Percentiles rank a stretch among this genome's conserved stretches.
These are phyloP conservation scores for Aspergillus sclerotiicarbonarius DNA, from an alignment of 495 filamentous ascomycete genomes.

Conservation along the genomic window DNA sequence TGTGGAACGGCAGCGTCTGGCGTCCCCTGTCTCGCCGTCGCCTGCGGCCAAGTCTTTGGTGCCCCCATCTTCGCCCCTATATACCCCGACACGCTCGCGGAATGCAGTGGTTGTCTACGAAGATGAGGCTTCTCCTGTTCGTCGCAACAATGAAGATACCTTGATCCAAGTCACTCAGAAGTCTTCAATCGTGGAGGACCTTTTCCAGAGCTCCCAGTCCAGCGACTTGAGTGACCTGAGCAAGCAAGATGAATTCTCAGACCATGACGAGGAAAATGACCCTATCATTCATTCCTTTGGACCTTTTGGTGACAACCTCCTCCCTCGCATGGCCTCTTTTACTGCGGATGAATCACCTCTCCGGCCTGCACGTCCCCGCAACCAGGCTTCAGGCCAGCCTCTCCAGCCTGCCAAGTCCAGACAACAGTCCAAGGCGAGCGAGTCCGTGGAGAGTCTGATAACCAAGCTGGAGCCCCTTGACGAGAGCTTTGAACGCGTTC, in stretches of 20 bases:
- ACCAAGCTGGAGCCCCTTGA: constrained; percentile 35
- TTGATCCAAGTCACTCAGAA: constrained; percentile 20
- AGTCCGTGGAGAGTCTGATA: constrained; percentile 25
- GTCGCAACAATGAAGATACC: constrained; percentile 28
- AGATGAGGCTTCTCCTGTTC: constrained; percentile 48
- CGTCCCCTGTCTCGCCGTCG: constrained; percentile 73
- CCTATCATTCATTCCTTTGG: constrained; percentile 88
- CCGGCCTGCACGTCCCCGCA: constrained; percentile 35
- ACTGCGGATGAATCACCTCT: constrained; percentile 56
- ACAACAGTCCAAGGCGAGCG: constrained; percentile 26
- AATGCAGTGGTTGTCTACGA: constrained; percentile 62
- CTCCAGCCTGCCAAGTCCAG: constrained; percentile 40
- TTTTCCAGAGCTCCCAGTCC: constrained; percentile 43
- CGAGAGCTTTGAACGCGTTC: constrained; percentile 38
- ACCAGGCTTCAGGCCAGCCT: constrained; percentile 31
- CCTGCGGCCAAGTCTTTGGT: constrained; percentile 50
- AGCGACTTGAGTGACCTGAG: constrained; percentile 61
- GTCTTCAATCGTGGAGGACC: constrained; percentile 25
- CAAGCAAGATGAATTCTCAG: constrained; percentile 62
- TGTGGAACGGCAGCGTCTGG: constrained; percentile 56
- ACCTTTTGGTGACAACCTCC: constrained; percentile 78
- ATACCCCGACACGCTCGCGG: constrained; percentile 38
- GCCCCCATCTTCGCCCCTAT: constrained; percentile 44
- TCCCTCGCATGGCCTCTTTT: constrained; percentile 75
- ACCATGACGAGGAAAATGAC: constrained; percentile 89